Percentiles rank a stretch among this genome's conserved stretches.
Conservation (phyloP, 2,329 filamentous ascomycete genomes). For the Trichoderma hamatum region DNA sequence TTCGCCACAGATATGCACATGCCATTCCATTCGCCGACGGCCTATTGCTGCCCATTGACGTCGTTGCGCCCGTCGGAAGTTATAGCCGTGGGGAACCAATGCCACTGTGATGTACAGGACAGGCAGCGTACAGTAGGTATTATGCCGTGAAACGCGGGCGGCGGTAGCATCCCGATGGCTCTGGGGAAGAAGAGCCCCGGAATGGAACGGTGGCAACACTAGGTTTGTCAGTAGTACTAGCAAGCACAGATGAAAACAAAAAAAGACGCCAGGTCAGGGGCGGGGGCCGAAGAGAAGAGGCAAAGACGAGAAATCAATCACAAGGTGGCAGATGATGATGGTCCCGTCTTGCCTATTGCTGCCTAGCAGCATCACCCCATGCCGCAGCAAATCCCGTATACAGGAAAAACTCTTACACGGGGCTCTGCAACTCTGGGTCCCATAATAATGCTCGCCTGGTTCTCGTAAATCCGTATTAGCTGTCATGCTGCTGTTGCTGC, state of each 20-base stretch:
- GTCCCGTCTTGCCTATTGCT: background rate
- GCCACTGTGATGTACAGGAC: background rate
- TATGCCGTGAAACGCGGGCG: background rate
- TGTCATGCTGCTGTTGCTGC: too few species aligned
- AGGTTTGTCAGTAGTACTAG: too few species aligned
- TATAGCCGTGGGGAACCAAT: background rate
- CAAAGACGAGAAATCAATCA: background rate
- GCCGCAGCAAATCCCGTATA: background rate
- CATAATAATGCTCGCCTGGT: background rate
- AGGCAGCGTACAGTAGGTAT: too few species aligned
- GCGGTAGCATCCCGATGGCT: constrained; percentile 2
- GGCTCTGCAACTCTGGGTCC: background rate
- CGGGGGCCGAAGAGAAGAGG: too few species aligned
- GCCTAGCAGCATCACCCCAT: background rate
- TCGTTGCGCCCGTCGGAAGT: constrained; percentile 10
- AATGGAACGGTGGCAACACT: constrained; percentile 14
- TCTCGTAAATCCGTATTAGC: background rate
- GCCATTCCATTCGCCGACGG: background rate
- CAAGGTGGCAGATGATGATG: background rate
- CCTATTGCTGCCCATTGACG: background rate
- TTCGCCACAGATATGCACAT: background rate
- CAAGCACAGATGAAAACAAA: too few species aligned
- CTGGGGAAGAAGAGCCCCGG: background rate
- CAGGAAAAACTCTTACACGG: background rate
- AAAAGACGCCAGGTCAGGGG: background rate